Evolutionary conservation across 306 rosid genomes (phyloP), one percentile per base, ranked within the genome.

Genomic region (Rosa rugosa): DNA sequence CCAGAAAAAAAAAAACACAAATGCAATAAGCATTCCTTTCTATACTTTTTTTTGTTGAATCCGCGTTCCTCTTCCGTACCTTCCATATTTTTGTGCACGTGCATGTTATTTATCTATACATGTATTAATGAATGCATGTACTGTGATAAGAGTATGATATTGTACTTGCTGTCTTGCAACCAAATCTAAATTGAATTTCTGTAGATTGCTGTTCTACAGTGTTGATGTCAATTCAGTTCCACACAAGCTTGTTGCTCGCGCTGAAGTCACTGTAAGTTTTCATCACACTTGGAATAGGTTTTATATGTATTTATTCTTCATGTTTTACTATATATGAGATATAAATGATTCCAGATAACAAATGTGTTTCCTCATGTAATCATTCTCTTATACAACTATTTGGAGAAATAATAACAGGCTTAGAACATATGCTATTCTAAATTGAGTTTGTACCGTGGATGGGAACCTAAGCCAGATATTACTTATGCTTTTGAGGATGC

Each of bases 181-280:
- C 20, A 64, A 72, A 38, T 74, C 42, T 57, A 1, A 41, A 18
- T 73, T 78, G 36, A 40, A 72, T 77, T 87, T 25, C 0, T 89
- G 91, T 57, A 94, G 99, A 53, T 81, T 91, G 89, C 83, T 7
- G 78, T 94, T 94, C 92, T 89, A 89, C 77, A 64, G 86, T 49
- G 84, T 94, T 66, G 94, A 94, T 76, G 99, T 94, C 73, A 92
- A 91, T 83, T 23, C 79, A 62, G 95, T 92, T 80, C 78, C 92
- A 46, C 93, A 89, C 87, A 92, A 84, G 88, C 95, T 94, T 65
- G 92, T 94, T 69, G 80, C 91, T 71, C 92, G 79, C 22, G 99
- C 94, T 50, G 95, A 94, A 54, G 94, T 94, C 44, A 89, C 97
- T 73, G 98, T 94, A 86, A 92, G 98, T 90, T 73, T 49, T 84